Base-by-base conservation (phyloP, 2,329 filamentous ascomycete species). In the Lecanicillium sp. region DNA sequence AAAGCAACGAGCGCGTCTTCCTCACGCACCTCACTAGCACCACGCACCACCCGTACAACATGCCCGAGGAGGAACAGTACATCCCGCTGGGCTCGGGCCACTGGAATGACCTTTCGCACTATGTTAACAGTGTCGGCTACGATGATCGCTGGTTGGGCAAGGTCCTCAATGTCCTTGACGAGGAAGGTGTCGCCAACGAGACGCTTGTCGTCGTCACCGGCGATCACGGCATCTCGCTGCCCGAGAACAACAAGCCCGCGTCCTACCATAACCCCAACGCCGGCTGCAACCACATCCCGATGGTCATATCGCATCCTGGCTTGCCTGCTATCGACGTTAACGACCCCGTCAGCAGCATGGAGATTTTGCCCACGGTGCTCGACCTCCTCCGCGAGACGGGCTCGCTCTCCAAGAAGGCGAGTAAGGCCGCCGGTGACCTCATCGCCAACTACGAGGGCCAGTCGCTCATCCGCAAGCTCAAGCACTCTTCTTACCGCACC, bases 11-110 rank as follows among this genome's bases (percentile, higher is more conserved):
- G 29, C 58, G 64, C 5, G 55, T 66, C 0, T 66, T 66, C 29
- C 42, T 66, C 6, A 61, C 62, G 2, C 64, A 67, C 48, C 48
- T 67, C 3, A 67, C 64, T 3, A 66, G 64, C 52, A 66, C 64
- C 3, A 63, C 58, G 3, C 64, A 67, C 45, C 63, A 66, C 27
- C 57, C 60, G 4, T 66, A 62, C 26, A 54, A 54, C 1, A 51
- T 65, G 39, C 63, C 63, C 0, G 51, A 41, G 1, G 55, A 56
- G 0, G 62, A 64, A 24, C 47, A 43, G 2, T 63, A 64, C 8
- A 54, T 60, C 0, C 59, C 60, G 1, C 36, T 66, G 21, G 55
- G 55, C 1, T 55, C 54, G 17, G 60, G 58, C 0, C 41, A 35
- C 12, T 39, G 40, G 33, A 32, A 44, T 14, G 40, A 44, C 35